Conservation (phyloP, 1,284 basidiomycete species). For the Boletus albobrunnescens region DNA sequence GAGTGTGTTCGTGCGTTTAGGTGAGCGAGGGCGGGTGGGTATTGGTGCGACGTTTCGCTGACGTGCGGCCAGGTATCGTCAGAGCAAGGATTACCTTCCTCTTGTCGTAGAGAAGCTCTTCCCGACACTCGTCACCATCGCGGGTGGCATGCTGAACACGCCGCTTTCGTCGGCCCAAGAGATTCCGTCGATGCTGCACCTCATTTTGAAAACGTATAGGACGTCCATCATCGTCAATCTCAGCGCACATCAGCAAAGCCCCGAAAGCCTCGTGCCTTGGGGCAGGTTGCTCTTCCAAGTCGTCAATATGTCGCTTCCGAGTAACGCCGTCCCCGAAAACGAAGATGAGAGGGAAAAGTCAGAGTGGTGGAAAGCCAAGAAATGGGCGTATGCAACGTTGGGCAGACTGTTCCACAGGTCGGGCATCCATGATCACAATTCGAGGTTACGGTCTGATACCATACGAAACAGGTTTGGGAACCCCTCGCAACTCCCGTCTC, state of each 20-base stretch:
- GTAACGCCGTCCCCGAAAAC: constrained; percentile 62
- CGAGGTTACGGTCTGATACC: constrained; percentile 6
- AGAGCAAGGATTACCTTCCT: constrained; percentile 55
- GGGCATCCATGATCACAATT: constrained; percentile 5
- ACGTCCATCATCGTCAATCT: constrained; percentile 72
- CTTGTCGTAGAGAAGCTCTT: constrained; percentile 60
- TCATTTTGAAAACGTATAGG: constrained; percentile 81
- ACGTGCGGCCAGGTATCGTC: constrained; percentile 53
- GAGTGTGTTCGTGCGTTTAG: constrained; percentile 74
- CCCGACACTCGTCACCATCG: constrained; percentile 69
- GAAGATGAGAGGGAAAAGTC: constrained; percentile 70
- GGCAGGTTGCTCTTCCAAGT: constrained; percentile 77
- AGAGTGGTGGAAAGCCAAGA: constrained; percentile 88
- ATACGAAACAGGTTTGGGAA: constrained; percentile 61
- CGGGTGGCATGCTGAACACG: constrained; percentile 58
- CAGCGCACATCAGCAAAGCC: constrained; percentile 66
- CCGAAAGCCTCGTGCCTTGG: constrained; percentile 78
- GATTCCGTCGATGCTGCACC: constrained; percentile 73
- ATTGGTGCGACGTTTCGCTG: neutral
- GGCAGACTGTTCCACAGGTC: constrained; percentile 73
- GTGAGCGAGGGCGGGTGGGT: constrained; percentile 29
- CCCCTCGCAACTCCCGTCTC: constrained; percentile 75
- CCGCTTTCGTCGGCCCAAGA: constrained; percentile 59
- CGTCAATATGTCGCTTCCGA: constrained; percentile 64
- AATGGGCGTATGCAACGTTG: constrained; percentile 79